These are phyloP conservation scores for Croton laevigatus DNA, from an alignment of 441 rosid species.

Conservation along the genomic window DNA sequence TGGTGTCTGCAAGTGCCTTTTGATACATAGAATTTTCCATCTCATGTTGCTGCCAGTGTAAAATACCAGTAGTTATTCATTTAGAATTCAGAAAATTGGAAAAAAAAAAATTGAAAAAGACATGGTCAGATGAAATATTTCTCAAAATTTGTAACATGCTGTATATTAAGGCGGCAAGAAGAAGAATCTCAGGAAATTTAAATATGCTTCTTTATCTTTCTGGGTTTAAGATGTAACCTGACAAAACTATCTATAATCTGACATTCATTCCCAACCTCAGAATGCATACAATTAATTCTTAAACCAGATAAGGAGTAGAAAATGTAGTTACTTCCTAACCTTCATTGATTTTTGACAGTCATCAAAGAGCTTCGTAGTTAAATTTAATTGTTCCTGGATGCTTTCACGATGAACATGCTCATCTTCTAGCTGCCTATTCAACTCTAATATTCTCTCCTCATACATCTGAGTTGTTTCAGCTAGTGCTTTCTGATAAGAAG, in stretches of 20 bases:
- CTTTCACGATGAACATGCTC: conserved; percentile 43
- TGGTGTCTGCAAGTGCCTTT: conserved; percentile 66
- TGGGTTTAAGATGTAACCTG: background rate
- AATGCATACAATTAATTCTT: background rate
- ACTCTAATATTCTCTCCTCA: conserved; percentile 65
- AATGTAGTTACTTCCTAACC: conserved; percentile 40
- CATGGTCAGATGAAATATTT: background rate
- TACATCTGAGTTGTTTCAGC: conserved; percentile 85
- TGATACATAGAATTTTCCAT: conserved; percentile 62
- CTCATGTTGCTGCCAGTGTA: conserved; percentile 60
- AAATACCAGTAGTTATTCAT: conserved; percentile 21
- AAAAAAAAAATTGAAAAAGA: background rate
- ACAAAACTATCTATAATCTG: background rate
- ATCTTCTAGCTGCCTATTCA: conserved; percentile 53
- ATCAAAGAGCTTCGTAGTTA: conserved; percentile 44
- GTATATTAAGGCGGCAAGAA: background rate
- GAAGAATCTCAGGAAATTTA: conserved; percentile 3
- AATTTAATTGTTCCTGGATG: conserved; percentile 48
- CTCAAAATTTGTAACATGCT: background rate
- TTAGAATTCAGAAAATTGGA: background rate
- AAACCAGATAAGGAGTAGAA: conserved; percentile 10
- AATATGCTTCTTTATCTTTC: background rate
- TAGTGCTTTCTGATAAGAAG: conserved; percentile 65
- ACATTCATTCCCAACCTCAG: background rate
- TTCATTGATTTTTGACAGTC: conserved; percentile 56